A percentile compares a stretch with the other conserved stretches of the same genome.
These are phyloP conservation scores for Tolypocladium guangdongense DNA, from an alignment of 2,329 filamentous ascomycete genomes.

Conservation along the genomic window DNA sequence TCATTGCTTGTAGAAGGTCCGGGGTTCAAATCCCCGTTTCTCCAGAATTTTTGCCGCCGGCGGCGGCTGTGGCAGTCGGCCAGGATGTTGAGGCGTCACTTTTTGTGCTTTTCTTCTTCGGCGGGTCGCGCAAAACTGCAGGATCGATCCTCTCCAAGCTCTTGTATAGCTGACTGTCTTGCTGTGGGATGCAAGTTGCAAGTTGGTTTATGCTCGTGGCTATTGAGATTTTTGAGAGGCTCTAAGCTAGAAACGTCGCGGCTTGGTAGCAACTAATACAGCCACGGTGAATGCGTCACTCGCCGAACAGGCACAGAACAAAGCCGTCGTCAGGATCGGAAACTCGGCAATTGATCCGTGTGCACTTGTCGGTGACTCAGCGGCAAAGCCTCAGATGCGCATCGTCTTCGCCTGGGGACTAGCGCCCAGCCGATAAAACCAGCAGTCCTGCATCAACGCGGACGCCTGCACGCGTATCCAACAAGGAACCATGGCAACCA, in stretches of 20 bases:
- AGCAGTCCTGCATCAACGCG: no score
- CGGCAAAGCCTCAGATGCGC: background rate
- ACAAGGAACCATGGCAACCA: background rate
- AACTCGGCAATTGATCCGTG: background rate
- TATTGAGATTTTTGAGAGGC: no score
- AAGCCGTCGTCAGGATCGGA: background rate
- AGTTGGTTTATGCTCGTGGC: no score
- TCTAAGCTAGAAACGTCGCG: no score
- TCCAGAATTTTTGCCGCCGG: constrained; percentile 1
- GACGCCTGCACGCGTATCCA: no score
- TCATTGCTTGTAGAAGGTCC: constrained; percentile 7
- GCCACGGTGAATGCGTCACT: background rate
- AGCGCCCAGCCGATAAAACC: no score
- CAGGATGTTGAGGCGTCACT: no score
- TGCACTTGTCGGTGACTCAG: background rate
- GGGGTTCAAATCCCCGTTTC: constrained; percentile 11
- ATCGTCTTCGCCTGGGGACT: background rate
- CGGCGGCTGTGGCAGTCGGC: no score
- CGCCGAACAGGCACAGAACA: background rate
- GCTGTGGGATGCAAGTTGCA: no score
- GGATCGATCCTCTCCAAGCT: no score
- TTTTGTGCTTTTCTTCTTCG: background rate
- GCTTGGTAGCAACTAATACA: background rate
- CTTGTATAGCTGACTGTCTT: no score
- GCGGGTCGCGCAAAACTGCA: no score